Evolutionary conservation across 257 asterid genomes (phyloP), one percentile per base, ranked within the genome.

Genomic region (Leonotis leonurus): DNA sequence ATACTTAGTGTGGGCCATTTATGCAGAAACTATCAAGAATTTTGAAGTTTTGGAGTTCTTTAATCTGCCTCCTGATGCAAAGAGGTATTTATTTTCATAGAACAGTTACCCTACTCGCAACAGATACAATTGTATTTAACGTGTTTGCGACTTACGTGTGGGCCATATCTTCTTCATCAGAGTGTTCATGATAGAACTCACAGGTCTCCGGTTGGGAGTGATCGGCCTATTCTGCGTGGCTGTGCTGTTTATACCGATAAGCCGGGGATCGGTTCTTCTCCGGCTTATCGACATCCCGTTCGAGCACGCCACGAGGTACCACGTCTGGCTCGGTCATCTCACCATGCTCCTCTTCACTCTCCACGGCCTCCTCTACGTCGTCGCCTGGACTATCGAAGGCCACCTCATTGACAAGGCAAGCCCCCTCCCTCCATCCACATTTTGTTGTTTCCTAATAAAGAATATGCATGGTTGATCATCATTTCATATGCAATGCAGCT

Each of bases 311-410:
- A 80, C 94, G 2, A 69, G 86, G 69, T 90, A 90, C 65, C 97
- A 90, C 74, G 95, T 87, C 62, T 90, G 97, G 97, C 64, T 90
- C 51, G 97, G 97, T 59, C 97, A 90, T 68, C 89, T 87, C 8
- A 90, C 97, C 0, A 87, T 90, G 97, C 7, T 67, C 17, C 72
- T 87, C 37, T 87, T 90, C 67, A 75, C 83, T 27, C 96, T 90
- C 68, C 97, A 90, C 37, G 96, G 96, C 50, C 79, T 87, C 20
- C 79, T 78, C 65, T 83, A 67, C 48, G 75, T 70, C 27, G 62
- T 82, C 40, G 81, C 71, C 0, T 90, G 97, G 97, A 41, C 77
- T 3, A 65, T 88, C 25, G 54, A 81, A 11, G 94, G 91, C 10
- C 60, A 10, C 14, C 88, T 90, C 66, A 22, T 20, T 36, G 35